Evolutionary conservation across 495 filamentous ascomycete genomes (phyloP).

Genomic region (Penicillium desertorum): DNA sequence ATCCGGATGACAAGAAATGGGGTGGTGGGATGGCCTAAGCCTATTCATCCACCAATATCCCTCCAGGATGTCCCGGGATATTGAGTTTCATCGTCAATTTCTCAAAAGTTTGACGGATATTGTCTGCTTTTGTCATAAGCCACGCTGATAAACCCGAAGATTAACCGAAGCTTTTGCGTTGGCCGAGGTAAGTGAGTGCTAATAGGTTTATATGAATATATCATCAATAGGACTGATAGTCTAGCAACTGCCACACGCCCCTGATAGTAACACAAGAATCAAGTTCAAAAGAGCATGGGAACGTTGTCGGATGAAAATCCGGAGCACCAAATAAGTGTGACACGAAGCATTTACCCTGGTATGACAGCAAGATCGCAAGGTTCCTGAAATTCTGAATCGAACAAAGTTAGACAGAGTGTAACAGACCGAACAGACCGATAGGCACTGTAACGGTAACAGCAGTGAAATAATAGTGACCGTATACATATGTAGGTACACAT

Average conservation of each 20-base stretch:
- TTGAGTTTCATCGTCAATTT: not conserved
- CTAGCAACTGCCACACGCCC: not conserved
- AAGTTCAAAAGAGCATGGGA: not conserved
- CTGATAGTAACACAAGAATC: not conserved
- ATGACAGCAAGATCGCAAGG: slow-evolving; percentile 6
- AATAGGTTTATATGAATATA: not conserved
- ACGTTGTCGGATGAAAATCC: not conserved
- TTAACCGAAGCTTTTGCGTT: not conserved
- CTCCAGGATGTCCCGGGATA: not conserved
- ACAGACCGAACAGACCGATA: slow-evolving; percentile 7
- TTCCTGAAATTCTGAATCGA: not conserved
- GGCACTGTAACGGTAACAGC: slow-evolving; percentile 25
- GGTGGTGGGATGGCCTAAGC: not conserved
- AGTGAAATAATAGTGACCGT: not conserved
- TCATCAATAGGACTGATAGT: not conserved
- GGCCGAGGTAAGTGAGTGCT: not conserved
- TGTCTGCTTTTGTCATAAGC: slow-evolving; percentile 2
- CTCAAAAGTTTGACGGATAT: not conserved
- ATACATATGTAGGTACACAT: slow-evolving; percentile 7
- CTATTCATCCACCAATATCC: not conserved
- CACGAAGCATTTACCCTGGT: not conserved
- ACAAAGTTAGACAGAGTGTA: slow-evolving; percentile 14
- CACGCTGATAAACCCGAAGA: not conserved
- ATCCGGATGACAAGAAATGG: too few species aligned
- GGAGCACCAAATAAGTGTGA: slow-evolving; percentile 1